These are phyloP conservation scores for Hemerocallis citrina DNA, from an alignment of 106 monocot genomes.

Conservation along the genomic window DNA sequence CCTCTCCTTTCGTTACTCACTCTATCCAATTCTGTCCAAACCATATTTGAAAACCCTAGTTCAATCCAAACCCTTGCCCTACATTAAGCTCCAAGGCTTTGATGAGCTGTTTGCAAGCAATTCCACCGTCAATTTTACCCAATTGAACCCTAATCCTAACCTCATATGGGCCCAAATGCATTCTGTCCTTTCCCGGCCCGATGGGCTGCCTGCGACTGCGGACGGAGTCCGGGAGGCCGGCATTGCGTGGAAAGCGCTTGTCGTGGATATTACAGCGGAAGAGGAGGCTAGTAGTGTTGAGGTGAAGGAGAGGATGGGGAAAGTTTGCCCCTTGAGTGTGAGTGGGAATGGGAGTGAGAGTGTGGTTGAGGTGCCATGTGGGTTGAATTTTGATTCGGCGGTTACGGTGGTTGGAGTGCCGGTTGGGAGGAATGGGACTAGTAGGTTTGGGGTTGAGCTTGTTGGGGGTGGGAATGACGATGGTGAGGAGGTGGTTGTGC, in stretches of 20 bases:
- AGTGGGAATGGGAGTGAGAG: conserved; percentile 8
- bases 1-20: conserved; percentile 42
- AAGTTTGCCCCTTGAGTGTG: conserved; percentile 35
- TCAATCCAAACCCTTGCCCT: conserved; percentile 8
- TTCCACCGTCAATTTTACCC: conserved; percentile 1
- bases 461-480: conserved; percentile 11
- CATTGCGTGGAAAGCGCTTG: conserved; percentile 37
- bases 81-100: conserved; percentile 28
- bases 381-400: conserved; percentile 67
- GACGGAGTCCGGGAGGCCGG: conserved; percentile 51
- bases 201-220: conserved; percentile 49
- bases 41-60: not conserved
- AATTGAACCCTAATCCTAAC: not conserved
- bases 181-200: conserved; percentile 49
- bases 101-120: conserved; percentile 19
- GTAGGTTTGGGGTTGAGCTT: conserved; percentile 44
- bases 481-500: conserved; percentile 16
- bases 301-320: not conserved
- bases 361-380: conserved; percentile 50
- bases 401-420: conserved; percentile 56
- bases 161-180: conserved; percentile 45
- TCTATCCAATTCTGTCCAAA: conserved; percentile 19
- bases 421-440: conserved; percentile 14
- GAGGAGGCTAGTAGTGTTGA: not conserved
- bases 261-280: not conserved